Evolutionary conservation across 2,329 filamentous ascomycete species (phyloP).

Genomic region (Simplicillium sp.): DNA sequence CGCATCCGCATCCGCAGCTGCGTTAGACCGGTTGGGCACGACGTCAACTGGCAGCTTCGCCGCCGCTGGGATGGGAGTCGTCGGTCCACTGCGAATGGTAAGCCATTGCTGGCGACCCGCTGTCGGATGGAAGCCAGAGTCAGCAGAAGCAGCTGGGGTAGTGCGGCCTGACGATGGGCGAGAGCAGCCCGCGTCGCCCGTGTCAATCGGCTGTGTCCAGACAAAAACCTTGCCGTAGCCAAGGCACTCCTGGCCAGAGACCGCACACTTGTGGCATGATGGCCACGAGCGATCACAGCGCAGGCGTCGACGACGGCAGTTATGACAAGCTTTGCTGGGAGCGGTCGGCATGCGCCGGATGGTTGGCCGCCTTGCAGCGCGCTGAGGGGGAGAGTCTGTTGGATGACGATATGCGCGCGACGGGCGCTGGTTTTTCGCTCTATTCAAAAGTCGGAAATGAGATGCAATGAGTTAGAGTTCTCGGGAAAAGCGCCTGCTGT

Average conservation of each 20-base stretch:
- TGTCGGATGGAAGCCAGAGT: slow-evolving; percentile 8
- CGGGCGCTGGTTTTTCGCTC: too few relatives aligned
- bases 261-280: slow-evolving; percentile 48
- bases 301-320: slow-evolving; percentile 50
- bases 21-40: neutral
- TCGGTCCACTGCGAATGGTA: neutral
- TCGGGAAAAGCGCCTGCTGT: too few relatives aligned
- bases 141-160: slow-evolving; percentile 9
- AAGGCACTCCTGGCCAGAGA: slow-evolving; percentile 46
- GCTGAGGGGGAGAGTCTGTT: too few relatives aligned
- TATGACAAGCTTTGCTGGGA: slow-evolving; percentile 44
- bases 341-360: slow-evolving; percentile 15
- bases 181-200: slow-evolving; percentile 31
- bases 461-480: too few relatives aligned
- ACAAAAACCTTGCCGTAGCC: slow-evolving; percentile 52
- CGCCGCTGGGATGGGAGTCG: neutral
- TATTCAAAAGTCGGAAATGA: too few relatives aligned
- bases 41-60: neutral
- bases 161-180: slow-evolving; percentile 18
- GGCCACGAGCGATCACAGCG: slow-evolving; percentile 53
- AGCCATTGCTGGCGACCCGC: slow-evolving; percentile 1
- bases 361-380: slow-evolving; percentile 1
- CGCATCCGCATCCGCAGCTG: neutral
- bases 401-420: too few relatives aligned
- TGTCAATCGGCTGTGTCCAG: slow-evolving; percentile 45